Evolutionary conservation across 768 basidiomycete genomes (phyloP), one percentile per base, ranked within the genome.

Genomic region (Grammothele lineata): DNA sequence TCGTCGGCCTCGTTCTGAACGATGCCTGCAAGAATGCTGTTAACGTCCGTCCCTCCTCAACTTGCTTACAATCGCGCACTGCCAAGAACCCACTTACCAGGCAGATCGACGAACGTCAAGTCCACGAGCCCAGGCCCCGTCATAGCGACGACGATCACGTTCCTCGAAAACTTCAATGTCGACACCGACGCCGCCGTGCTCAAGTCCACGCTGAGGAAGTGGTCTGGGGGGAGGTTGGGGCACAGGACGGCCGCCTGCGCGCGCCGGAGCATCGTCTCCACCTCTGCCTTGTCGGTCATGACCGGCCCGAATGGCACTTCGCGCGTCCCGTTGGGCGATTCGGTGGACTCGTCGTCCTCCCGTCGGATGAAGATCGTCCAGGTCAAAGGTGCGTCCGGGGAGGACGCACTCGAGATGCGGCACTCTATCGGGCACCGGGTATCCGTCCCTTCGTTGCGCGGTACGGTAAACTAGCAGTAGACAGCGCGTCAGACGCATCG

Each of bases 201-300:
- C n/a, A n/a, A n/a, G n/a, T n/a, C n/a, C n/a, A n/a, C n/a, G n/a
- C n/a, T 7, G 7, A 30, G 27, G 14, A 30, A 30, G 27, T 30
- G 27, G 14, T 30, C 27, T 7, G 14, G 14, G 27, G 27, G 14
- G 8, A 30, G 14, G 8, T 30, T 7, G 27, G 27, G 27, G 27
- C 27, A 7, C 8, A 30, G 27, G 27, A 30, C 70, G 0, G 81
- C 81, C 0, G 74, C 70, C 52, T 85, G 83, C 0, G 83, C 83
- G 3, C 81, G 70, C 10, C 80, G 73, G 4, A 86, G 69, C 61
- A 70, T 72, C 3, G 75, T 54, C 47, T 83, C 83, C 4, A 86
- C 74, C 1, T 67, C 57, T 2, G 26, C 24, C 23, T 68, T 74
- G 35, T 80, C 60, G 1, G 62, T 66, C 22, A 83, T 61, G 0